Evolutionary conservation across 1,284 basidiomycete species (phyloP).

Genomic region (Cutaneotrichosporon cyanovorans): DNA sequence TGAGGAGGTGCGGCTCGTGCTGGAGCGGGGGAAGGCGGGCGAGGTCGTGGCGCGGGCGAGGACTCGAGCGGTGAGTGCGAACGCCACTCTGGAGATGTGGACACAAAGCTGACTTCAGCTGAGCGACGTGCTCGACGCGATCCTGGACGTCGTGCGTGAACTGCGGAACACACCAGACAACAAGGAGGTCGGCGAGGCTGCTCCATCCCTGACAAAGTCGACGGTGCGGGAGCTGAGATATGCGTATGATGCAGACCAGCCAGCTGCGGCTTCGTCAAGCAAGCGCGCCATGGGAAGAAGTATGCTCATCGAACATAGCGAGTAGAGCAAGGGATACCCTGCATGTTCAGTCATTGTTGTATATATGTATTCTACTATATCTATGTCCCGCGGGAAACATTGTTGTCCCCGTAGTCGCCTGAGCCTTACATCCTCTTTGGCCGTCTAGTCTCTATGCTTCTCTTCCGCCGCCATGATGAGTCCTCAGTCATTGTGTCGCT

Average conservation of each 20-base stretch:
- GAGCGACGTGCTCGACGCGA: constrained; percentile 22
- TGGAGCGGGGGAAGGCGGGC: constrained; percentile 11
- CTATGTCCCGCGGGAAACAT: too few species aligned
- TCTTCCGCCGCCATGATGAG: too few species aligned
- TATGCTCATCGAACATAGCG: constrained; percentile 9
- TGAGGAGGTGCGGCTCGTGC: constrained; percentile 11
- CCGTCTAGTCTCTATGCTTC: neutral
- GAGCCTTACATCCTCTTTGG: too few species aligned
- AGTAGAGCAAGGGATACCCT: constrained; percentile 2
- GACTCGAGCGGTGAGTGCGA: constrained; percentile 13
- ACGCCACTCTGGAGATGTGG: neutral
- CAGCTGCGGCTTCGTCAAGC: neutral
- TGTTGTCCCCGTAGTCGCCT: too few species aligned
- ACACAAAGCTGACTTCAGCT: constrained; percentile 17
- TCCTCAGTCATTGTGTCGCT: neutral
- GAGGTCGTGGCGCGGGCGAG: constrained; percentile 9
- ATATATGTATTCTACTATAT: constrained; percentile 1
- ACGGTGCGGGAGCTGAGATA: neutral
- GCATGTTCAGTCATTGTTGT: constrained; percentile 1
- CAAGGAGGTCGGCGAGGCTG: neutral
- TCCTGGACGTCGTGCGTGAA: constrained; percentile 14
- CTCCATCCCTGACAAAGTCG: too few species aligned
- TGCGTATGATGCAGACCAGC: neutral
- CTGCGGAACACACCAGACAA: constrained; percentile 3
- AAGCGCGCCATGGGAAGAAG: constrained; percentile 16